Conservation (phyloP, 805 yeast genomes). For the Sugiyamaella mastotermitis region DNA sequence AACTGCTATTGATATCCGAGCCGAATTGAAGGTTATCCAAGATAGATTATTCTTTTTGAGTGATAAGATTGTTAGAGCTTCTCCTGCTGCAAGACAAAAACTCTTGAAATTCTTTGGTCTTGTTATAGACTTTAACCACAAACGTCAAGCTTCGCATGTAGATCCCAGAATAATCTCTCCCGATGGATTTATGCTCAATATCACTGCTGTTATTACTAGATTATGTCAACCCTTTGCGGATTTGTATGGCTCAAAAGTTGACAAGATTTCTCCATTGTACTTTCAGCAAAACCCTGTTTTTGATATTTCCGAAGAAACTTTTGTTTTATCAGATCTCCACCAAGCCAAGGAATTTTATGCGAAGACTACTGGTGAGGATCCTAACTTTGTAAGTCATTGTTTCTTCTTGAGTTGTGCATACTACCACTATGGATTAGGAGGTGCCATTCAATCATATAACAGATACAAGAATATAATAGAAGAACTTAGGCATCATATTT, state of each 20-base stretch:
- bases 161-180: constrained; percentile 59
- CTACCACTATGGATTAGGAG: constrained; percentile 85
- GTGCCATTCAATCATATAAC: constrained; percentile 53
- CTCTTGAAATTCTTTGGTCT: constrained; percentile 65
- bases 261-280: constrained; percentile 70
- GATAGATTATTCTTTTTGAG: constrained; percentile 63
- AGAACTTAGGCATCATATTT: constrained; percentile 45
- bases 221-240: constrained; percentile 83
- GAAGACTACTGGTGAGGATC: constrained; percentile 12
- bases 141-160: constrained; percentile 57
- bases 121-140: constrained; percentile 75
- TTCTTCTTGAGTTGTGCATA: constrained; percentile 75
- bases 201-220: constrained; percentile 58
- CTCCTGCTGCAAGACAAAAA: constrained; percentile 54
- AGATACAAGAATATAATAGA: constrained; percentile 45
- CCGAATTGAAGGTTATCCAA: constrained; percentile 26
- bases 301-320: constrained; percentile 74
- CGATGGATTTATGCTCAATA: constrained; percentile 78
- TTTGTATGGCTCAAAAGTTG: constrained; percentile 56
- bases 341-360: constrained; percentile 57
- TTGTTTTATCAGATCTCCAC: constrained; percentile 66
- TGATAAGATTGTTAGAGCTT: constrained; percentile 71
- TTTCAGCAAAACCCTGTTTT: constrained; percentile 47
- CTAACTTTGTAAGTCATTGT: constrained; percentile 89
- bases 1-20: constrained; percentile 20